Evolutionary conservation across 73 alveolate species (phyloP), one percentile per base, ranked within the genome.

Genomic region (Diophrys appendiculata): DNA sequence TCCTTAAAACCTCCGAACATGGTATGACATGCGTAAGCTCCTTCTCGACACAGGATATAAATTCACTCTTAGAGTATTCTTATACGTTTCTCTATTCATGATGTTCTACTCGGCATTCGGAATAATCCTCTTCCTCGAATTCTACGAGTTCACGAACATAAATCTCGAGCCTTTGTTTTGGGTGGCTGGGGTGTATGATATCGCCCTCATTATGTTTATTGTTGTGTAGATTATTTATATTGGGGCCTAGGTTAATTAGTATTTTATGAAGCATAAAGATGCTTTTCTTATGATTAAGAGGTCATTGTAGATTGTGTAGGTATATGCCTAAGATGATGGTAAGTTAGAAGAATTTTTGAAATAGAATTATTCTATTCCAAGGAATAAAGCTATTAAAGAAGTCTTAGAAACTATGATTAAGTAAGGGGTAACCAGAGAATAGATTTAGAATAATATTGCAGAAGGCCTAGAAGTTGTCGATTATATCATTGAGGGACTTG

Each of bases 61-160:
- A 54, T 67, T 26, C 53, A 67, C 76, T 2, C 1, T 67, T 2
- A 2, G 76, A 67, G 76, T 67, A 54, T 67, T 67, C 23, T n/a
- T 67, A 25, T 67, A 67, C 76, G 22, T 54, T 67, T 67, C 76
- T 26, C 26, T 67, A 67, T 67, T 67, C 53, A 2, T 67, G 53
- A 31, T 26, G 5, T 3, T 24, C 2, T 67, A 67, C 53, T 43
- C 55, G 30, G 23, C 23, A 1, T n/a, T 67, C 29, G 76, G 55
- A 2, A 29, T 31, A 24, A 29, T 67, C 53, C 30, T 67, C 30
- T 26, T 31, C 1, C 23, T 67, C 55, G 30, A 25, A 8, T 67
- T 67, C 23, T 67, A 29, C 23, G 30, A 29, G 23, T 26, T 67
- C 2, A 8, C 30, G 2, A 28, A 2, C 1, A 29, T 28, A 25